A percentile compares a stretch with the other conserved stretches of the same genome.
Evolutionary conservation across 2,329 filamentous ascomycete species (phyloP).

Genomic region (Fusarium virguliforme): DNA sequence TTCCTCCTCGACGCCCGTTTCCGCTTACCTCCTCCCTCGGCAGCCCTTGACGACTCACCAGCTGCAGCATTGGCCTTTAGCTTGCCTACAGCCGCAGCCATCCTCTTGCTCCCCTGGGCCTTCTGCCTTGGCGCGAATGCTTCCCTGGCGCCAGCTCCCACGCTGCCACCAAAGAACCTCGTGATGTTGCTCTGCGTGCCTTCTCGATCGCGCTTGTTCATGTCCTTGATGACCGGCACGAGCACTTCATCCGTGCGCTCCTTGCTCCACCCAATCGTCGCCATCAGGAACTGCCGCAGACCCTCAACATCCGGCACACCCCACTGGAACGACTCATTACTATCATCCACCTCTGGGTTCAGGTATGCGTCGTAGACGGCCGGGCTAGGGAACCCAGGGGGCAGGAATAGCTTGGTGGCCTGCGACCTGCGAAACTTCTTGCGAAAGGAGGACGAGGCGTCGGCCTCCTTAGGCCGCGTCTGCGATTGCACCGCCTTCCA

Average conservation of each 20-base stretch:
- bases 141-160: slow-evolving; percentile 77
- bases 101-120: slow-evolving; percentile 77
- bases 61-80: slow-evolving; percentile 65
- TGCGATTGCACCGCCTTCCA: slow-evolving; percentile 83
- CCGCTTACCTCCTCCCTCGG: slow-evolving; percentile 45
- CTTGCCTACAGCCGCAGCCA: slow-evolving; percentile 81
- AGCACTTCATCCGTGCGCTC: slow-evolving; percentile 96
- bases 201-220: slow-evolving; percentile 90
- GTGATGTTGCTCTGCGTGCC: slow-evolving; percentile 98
- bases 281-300: slow-evolving; percentile 87
- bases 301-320: slow-evolving; percentile 94
- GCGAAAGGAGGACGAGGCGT: slow-evolving; percentile 76
- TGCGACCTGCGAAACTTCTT: slow-evolving; percentile 89
- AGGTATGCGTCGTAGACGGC: slow-evolving; percentile 89
- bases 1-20: slow-evolving; percentile 44
- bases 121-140: slow-evolving; percentile 80
- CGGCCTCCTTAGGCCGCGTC: slow-evolving; percentile 75
- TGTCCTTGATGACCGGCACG: slow-evolving; percentile 94
- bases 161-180: slow-evolving; percentile 85
- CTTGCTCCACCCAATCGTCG: slow-evolving; percentile 91
- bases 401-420: slow-evolving; percentile 88
- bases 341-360: slow-evolving; percentile 86
- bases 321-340: slow-evolving; percentile 89
- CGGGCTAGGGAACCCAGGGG: slow-evolving; percentile 82
- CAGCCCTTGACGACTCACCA: slow-evolving; percentile 21